A percentile compares a stretch with the other conserved stretches of the same genome.
Conservation (phyloP, 2,329 filamentous ascomycete genomes). For the Torrubiellomyces zombiae region DNA sequence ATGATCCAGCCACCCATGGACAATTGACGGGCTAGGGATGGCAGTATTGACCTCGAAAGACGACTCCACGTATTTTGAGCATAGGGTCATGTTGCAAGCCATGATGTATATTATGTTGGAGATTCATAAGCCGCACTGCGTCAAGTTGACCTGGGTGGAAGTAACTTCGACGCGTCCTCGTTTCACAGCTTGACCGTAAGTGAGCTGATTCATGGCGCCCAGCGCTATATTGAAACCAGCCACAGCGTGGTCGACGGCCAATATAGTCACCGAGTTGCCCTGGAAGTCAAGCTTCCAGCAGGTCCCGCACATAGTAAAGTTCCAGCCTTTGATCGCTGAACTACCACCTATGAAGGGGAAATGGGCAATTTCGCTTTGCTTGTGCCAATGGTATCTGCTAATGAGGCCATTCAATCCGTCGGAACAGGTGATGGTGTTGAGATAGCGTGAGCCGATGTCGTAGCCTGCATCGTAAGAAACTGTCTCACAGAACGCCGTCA, state of each 20-base stretch:
- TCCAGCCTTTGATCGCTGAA: slow-evolving; percentile 35
- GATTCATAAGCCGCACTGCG: no score
- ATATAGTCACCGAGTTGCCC: slow-evolving; percentile 32
- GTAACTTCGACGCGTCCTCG: slow-evolving; percentile 39
- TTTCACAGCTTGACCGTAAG: slow-evolving; percentile 28
- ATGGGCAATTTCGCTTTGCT: slow-evolving; percentile 29
- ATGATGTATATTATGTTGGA: no score
- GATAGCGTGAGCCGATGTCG: slow-evolving; percentile 38
- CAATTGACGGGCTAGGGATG: no score
- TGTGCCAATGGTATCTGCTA: slow-evolving; percentile 41
- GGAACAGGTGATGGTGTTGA: slow-evolving; percentile 46
- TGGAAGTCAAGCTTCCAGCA: slow-evolving; percentile 41
- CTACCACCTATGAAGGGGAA: slow-evolving; percentile 41
- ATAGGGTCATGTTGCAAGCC: no score
- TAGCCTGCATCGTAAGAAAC: slow-evolving; percentile 61
- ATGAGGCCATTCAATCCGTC: slow-evolving; percentile 52
- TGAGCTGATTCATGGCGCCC: slow-evolving; percentile 37
- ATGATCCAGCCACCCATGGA: no score
- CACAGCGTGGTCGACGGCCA: slow-evolving; percentile 36
- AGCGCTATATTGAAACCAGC: slow-evolving; percentile 40
- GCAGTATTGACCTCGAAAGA: no score
- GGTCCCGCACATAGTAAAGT: slow-evolving; percentile 38
- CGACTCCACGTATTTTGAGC: no score
- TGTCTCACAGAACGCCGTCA: no score
- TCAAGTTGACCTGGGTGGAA: no score